Evolutionary conservation across 257 asterid genomes (phyloP), one percentile per base, ranked within the genome.

Genomic region (Paraleonurus japonicus): DNA sequence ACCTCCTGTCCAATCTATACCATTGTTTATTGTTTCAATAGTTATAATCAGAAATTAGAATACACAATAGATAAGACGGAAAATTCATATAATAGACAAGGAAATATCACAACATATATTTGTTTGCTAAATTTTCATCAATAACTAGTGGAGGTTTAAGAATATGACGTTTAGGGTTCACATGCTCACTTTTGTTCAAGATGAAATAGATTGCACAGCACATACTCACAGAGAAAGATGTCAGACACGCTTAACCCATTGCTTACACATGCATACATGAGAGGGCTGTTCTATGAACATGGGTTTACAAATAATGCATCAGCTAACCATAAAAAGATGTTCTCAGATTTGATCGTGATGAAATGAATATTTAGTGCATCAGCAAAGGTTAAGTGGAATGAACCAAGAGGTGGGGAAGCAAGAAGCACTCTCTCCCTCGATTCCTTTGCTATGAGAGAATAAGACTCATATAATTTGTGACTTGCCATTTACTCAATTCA

Each of bases 301-400:
- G 37, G 69, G 16, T 45, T 59, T 17, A 53, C 7, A 3, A 65
- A 27, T 10, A 51, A 63, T 54, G 67, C 54, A 22, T 67, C 61
- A 69, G 28, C 35, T 26, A 61, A 6, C 32, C 23, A 61, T 48
- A 12, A 61, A 53, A 61, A 64, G 12, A 41, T 54, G 43, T 27
- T 70, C 48, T 63, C 39, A 57, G 19, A 35, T 26, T 62, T 57
- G 23, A 32, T 16, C 47, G 66, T 61, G 45, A 63, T 51, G 51
- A 64, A 61, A 43, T 76, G 70, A 51, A 54, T 27, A 35, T 24
- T 48, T 50, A 39, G 54, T 23, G 9, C 2, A 50, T 45, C 37
- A 63, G 66, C 32, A 23, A 22, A 64, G 37, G 45, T 19, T 10
- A 59, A 57, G 8, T 62, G 68, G 61, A 57, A 35, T 28, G 28